Conservation (phyloP, 1,139 yeast genomes). For the Saccharomycopsis crataegensis region DNA sequence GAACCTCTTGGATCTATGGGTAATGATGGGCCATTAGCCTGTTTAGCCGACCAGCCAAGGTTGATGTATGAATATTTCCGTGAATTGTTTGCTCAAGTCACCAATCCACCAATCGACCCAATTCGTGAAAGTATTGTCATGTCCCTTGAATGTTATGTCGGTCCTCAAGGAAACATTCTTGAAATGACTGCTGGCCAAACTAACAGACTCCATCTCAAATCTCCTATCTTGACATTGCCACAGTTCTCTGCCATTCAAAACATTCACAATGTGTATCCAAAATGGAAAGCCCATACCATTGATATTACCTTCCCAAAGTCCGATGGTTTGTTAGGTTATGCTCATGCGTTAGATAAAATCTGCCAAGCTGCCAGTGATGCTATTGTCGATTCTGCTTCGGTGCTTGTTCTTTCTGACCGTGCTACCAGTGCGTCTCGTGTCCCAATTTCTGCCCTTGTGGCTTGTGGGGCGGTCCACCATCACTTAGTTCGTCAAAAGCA, state of each 20-base stretch:
- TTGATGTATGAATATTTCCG: slow-evolving; percentile 89
- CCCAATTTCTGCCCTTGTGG: slow-evolving; percentile 82
- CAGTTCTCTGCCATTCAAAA: slow-evolving; percentile 71
- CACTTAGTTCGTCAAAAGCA: slow-evolving; percentile 93
- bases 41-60: slow-evolving; percentile 89
- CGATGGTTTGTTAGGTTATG: slow-evolving; percentile 83
- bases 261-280: slow-evolving; percentile 69
- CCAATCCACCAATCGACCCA: slow-evolving; percentile 98
- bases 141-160: slow-evolving; percentile 95
- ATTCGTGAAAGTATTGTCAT: slow-evolving; percentile 94
- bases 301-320: slow-evolving; percentile 85
- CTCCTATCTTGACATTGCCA: slow-evolving; percentile 71
- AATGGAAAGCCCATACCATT: slow-evolving; percentile 75
- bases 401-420: slow-evolving; percentile 72
- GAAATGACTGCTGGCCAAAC: slow-evolving; percentile 92
- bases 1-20: slow-evolving; percentile 99
- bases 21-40: slow-evolving; percentile 95
- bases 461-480: slow-evolving; percentile 97
- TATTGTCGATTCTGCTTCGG: slow-evolving; percentile 65
- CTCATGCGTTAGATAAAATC: slow-evolving; percentile 75
- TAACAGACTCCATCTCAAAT: slow-evolving; percentile 71
- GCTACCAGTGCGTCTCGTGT: slow-evolving; percentile 53
- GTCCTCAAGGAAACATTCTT: slow-evolving; percentile 93
- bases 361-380: slow-evolving; percentile 86
- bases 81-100: slow-evolving; percentile 95